Conservation (phyloP, 78 protist species). For the Speleostelium caveatum region DNA sequence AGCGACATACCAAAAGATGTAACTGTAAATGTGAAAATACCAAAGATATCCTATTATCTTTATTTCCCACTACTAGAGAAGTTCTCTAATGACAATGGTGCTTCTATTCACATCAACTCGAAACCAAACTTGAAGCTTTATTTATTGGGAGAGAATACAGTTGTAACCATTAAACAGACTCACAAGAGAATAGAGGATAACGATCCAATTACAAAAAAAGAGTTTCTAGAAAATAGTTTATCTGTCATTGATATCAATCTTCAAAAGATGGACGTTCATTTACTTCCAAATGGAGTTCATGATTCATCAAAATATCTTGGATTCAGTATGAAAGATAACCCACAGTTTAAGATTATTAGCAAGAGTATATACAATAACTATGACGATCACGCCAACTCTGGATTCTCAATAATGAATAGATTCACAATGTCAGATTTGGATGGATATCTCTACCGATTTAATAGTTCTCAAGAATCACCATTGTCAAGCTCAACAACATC, state of each 20-base stretch:
- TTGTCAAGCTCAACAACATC: not conserved
- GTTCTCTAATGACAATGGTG: too few relatives aligned
- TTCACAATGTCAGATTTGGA: not conserved
- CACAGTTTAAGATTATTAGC: not conserved
- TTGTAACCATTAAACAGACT: not conserved
- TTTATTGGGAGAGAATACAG: constrained; percentile 14
- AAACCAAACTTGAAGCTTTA: constrained; percentile 30
- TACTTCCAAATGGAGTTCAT: constrained; percentile 1
- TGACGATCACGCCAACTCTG: too few relatives aligned
- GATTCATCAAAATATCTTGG: not conserved
- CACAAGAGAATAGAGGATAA: too few relatives aligned
- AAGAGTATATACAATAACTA: too few relatives aligned
- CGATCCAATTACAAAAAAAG: not conserved
- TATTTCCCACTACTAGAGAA: constrained; percentile 12
- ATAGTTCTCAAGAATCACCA: not conserved
- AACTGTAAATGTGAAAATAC: not conserved
- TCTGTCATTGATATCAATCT: constrained; percentile 3
- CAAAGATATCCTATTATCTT: constrained; percentile 10
- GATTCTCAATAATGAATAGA: too few relatives aligned
- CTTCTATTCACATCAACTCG: too few relatives aligned
- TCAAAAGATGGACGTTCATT: not conserved
- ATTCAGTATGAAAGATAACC: not conserved
- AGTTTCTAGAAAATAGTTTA: not conserved
- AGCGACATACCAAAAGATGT: not conserved
- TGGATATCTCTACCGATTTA: too few relatives aligned